Evolutionary conservation across 1,284 basidiomycete species (phyloP), one percentile per base, ranked within the genome.

Genomic region (Waitea zeae): DNA sequence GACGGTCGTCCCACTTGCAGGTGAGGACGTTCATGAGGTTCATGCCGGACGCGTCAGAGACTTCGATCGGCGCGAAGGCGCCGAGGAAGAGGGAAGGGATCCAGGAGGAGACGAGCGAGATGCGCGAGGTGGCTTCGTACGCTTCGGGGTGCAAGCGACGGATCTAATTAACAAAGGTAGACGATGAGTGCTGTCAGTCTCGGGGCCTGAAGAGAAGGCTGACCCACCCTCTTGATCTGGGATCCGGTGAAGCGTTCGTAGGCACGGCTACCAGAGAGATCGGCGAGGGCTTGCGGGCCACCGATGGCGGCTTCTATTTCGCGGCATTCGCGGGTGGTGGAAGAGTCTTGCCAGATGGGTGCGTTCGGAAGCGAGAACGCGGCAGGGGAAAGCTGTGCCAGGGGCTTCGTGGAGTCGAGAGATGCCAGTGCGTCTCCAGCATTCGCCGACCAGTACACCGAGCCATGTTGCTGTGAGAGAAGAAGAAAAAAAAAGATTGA

Each of bases 261-360:
- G 0, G 86, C 87, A 33, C 77, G 64, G 46, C 81, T 86, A 3
- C 88, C 88, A 2, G 83, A 84, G 5, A 81, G 53, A 46, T 77
- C 67, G 0, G 84, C 77, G 7, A 92, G 59, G 4, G 55, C 63
- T 38, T 78, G 72, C 0, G 77, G 55, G 4, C 84, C 82, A 28
- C 84, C 84, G 9, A 73, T 55, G 20, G 61, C 61, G 2, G 58
- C 61, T 46, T 87, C 81, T 27, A 90, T 58, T 34, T 64, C 66
- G 33, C 57, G 58, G 46, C 87, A 92, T 44, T 89, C 83, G 20
- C 56, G 51, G 0, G 68, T 73, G 0, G 87, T 92, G 0, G 83
- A 87, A 0, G 82, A 87, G 54, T 92, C 88, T 53, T 92, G 87
- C 88, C 88, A 92, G 49, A 90, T 92, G 12, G 87, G 87, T 1